A percentile compares a stretch with the other conserved stretches of the same genome.
phyloP scores from a whole-genome alignment of 2,329 filamentous ascomycete species.

The Metarhizium brunneum region DNA sequence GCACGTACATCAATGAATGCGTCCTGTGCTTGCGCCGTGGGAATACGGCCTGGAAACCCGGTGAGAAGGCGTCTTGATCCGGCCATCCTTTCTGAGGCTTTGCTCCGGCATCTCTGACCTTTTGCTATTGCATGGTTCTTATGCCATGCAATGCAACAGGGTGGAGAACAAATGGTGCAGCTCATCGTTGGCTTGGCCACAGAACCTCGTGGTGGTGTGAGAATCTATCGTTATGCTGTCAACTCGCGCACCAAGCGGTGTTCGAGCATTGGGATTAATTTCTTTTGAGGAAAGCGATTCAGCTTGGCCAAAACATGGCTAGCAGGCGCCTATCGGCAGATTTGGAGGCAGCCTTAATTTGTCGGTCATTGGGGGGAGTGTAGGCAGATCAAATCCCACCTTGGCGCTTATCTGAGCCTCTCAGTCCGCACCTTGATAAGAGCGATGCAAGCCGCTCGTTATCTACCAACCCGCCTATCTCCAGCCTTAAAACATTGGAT shows the following conservation, averaged over 20 bases:
- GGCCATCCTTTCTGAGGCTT: background rate
- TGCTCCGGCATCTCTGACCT: background rate
- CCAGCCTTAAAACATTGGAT: background rate
- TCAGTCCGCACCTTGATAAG: background rate
- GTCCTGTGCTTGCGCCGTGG: background rate
- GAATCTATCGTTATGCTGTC: too few relatives aligned
- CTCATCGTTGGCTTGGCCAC: background rate
- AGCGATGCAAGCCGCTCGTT: background rate
- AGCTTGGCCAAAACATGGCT: too few relatives aligned
- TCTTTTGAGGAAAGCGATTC: too few relatives aligned
- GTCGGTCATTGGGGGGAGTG: background rate
- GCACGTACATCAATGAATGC: background rate
- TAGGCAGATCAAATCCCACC: background rate
- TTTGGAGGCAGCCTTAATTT: background rate
- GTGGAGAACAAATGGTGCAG: background rate
- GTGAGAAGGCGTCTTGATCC: background rate
- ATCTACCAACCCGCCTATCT: background rate
- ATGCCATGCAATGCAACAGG: background rate
- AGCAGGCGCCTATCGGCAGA: background rate
- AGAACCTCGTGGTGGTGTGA: too few relatives aligned
- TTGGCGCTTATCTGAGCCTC: background rate
- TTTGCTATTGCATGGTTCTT: background rate
- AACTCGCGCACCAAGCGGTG: too few relatives aligned
- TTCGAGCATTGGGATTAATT: too few relatives aligned
- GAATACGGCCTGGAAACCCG: background rate